Percentiles rank a stretch among this genome's conserved stretches.
Conservation (phyloP, 2,329 filamentous ascomycete species). For the Diaporthe sp. region DNA sequence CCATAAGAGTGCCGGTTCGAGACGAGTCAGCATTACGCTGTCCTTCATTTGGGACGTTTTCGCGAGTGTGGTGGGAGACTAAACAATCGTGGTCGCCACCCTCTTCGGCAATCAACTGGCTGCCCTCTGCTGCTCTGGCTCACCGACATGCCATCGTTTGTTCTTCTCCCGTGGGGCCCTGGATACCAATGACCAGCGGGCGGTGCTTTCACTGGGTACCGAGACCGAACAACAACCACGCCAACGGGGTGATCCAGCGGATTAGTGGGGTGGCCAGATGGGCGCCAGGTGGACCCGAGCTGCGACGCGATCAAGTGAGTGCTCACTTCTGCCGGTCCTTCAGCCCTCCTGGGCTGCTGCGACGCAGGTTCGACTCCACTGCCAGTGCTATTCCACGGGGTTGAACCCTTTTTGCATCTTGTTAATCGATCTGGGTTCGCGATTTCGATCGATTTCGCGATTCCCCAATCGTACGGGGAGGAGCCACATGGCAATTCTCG, state of each 20-base stretch:
- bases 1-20: neutral
- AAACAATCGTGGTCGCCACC: neutral
- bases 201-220: slow-evolving; percentile 8
- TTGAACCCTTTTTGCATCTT: slow-evolving; percentile 4
- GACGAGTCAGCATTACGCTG: slow-evolving; percentile 4
- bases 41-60: neutral
- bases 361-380: neutral
- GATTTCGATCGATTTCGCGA: neutral
- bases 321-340: slow-evolving; percentile 1
- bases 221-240: neutral
- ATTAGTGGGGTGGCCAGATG: neutral
- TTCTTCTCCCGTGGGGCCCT: neutral
- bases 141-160: slow-evolving; percentile 2
- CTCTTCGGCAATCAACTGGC: slow-evolving; percentile 9
- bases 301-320: slow-evolving; percentile 13
- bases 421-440: neutral
- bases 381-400: neutral
- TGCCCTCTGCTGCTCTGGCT: neutral
- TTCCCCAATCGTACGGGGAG: neutral
- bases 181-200: neutral
- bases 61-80: slow-evolving; percentile 1
- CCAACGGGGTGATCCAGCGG: neutral
- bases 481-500: slow-evolving; percentile 1
- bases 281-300: slow-evolving; percentile 5
- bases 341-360: slow-evolving; percentile 22